phyloP scores from a whole-genome alignment of 371 early-diverging fungal species.

The Mucor indicus region DNA sequence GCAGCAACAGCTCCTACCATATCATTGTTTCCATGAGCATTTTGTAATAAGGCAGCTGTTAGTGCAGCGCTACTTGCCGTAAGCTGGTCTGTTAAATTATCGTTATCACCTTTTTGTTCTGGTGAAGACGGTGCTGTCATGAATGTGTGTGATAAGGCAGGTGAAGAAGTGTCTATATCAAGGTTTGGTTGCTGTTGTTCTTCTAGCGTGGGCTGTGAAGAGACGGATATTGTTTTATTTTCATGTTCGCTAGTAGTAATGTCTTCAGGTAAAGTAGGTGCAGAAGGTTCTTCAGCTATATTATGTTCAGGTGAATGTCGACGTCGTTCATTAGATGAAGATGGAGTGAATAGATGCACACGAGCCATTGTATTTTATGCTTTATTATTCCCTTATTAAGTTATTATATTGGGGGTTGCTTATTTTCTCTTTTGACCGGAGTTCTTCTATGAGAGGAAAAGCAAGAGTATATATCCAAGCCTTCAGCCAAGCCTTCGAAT shows the following conservation, averaged over 20 bases:
- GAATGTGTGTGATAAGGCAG: neutral
- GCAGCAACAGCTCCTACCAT: slow-evolving; percentile 33
- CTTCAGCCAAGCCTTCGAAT: slow-evolving; percentile 33
- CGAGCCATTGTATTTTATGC: slow-evolving; percentile 28
- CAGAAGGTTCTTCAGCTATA: slow-evolving; percentile 14
- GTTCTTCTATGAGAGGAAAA: slow-evolving; percentile 30
- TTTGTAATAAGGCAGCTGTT: slow-evolving; percentile 27
- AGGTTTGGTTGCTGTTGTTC: slow-evolving; percentile 9
- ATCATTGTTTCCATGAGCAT: slow-evolving; percentile 18
- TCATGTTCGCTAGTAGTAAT: slow-evolving; percentile 1
- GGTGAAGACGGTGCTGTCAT: neutral
- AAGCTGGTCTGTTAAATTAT: slow-evolving; percentile 3
- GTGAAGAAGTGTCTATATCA: slow-evolving; percentile 17
- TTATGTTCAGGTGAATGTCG: slow-evolving; percentile 6
- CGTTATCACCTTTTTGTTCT: neutral
- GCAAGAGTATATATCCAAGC: slow-evolving; percentile 33
- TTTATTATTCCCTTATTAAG: slow-evolving; percentile 1
- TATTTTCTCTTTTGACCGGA: slow-evolving; percentile 21
- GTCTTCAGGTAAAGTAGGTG: slow-evolving; percentile 5
- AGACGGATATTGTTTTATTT: slow-evolving; percentile 13
- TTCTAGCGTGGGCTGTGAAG: neutral
- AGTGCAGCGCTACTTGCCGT: slow-evolving; percentile 19
- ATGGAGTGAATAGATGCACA: slow-evolving; percentile 35
- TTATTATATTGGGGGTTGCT: neutral
- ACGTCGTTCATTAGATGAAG: slow-evolving; percentile 7